Conservation (phyloP, 2,329 filamentous ascomycete species). For the Zymoseptoria ardabiliae region DNA sequence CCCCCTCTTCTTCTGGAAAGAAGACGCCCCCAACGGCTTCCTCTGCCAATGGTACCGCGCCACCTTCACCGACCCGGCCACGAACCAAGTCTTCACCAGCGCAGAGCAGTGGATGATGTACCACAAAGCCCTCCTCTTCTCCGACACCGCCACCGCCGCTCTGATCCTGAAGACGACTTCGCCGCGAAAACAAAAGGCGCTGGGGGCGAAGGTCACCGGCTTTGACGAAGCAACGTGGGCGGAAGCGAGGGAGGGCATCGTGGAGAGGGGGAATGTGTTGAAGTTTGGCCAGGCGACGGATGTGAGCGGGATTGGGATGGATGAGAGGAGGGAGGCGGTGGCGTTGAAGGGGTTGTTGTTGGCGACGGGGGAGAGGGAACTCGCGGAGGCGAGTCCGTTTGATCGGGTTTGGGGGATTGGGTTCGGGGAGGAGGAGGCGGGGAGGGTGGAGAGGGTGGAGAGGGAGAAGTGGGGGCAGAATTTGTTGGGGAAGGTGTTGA, state of each 20-base stretch:
- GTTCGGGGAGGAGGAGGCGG: conserved; percentile 2
- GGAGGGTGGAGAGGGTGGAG: conserved; percentile 1
- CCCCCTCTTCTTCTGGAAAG: conserved; percentile 12
- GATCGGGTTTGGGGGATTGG: conserved; percentile 17
- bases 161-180: conserved; percentile 3
- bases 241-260: background rate
- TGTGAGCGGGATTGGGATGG: conserved; percentile 2
- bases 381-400: conserved; percentile 12
- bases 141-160: conserved; percentile 3
- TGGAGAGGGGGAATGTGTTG: conserved; percentile 8
- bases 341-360: conserved; percentile 5
- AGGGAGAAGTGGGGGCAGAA: conserved; percentile 6
- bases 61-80: conserved; percentile 8
- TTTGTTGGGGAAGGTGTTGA: conserved; percentile 10
- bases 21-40: conserved; percentile 9
- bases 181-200: conserved; percentile 6
- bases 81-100: conserved; percentile 8
- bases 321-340: conserved; percentile 1
- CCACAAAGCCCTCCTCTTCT: conserved; percentile 12
- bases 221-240: conserved; percentile 8
- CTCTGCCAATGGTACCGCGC: conserved; percentile 15
- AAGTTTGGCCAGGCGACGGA: conserved; percentile 12
- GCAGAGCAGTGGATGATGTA: conserved; percentile 20
- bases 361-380: conserved; percentile 8
- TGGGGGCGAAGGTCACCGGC: conserved; percentile 4